These are phyloP conservation scores for Turnera subulata DNA, from an alignment of 345 rosid species.

Conservation along the genomic window DNA sequence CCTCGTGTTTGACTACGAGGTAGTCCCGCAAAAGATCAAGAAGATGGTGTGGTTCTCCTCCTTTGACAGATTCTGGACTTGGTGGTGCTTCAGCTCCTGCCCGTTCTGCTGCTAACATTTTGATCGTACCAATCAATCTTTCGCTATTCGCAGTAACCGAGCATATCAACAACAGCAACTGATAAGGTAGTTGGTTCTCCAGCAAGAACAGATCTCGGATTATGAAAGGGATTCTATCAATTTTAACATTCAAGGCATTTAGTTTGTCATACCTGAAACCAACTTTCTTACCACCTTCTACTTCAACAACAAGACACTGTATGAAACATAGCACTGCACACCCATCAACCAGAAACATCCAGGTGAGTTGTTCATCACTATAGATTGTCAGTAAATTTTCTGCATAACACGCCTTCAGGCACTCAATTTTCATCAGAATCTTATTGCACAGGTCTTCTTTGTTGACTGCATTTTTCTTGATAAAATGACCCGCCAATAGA, in stretches of 20 bases:
- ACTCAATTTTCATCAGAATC: background rate
- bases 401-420: background rate
- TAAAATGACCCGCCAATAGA: background rate
- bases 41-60: constrained; percentile 11
- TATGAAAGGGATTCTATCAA: background rate
- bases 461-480: background rate
- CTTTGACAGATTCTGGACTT: background rate
- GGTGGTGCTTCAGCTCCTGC: background rate
- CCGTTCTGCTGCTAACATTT: background rate
- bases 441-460: background rate
- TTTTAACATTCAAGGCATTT: background rate
- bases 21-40: constrained; percentile 8
- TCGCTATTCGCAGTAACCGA: background rate
- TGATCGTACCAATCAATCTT: background rate
- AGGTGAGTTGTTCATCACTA: constrained; percentile 1
- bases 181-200: constrained; percentile 13
- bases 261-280: background rate
- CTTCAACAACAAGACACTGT: background rate
- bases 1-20: background rate
- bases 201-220: constrained; percentile 2
- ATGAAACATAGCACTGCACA: constrained; percentile 10
- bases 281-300: background rate
- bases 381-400: background rate
- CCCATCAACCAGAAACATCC: constrained; percentile 26
- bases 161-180: background rate